These are phyloP conservation scores for Jamesozyma spencerorum DNA, from an alignment of 805 yeast species.

Conservation along the genomic window DNA sequence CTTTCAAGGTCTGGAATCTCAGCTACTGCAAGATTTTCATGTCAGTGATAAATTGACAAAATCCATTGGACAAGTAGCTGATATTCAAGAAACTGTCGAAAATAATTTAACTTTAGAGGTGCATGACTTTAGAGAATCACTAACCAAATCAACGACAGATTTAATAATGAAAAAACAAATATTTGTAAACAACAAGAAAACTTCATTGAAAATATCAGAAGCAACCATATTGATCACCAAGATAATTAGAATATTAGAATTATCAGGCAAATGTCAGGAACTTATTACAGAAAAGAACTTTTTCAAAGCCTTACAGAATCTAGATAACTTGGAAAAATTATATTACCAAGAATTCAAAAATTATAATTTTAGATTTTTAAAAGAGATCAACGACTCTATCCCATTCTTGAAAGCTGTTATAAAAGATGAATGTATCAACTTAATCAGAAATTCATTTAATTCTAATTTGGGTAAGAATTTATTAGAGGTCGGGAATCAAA, in stretches of 20 bases:
- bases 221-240: conserved; percentile 59
- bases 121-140: conserved; percentile 43
- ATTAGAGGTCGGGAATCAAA: conserved; percentile 32
- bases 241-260: conserved; percentile 73
- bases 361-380: conserved; percentile 56
- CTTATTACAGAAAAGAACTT: conserved; percentile 65
- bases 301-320: conserved; percentile 75
- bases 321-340: conserved; percentile 63
- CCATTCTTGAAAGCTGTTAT: conserved; percentile 69
- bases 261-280: conserved; percentile 78
- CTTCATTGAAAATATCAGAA: conserved; percentile 58
- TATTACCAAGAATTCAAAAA: conserved; percentile 62
- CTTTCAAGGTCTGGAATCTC: conserved; percentile 27
- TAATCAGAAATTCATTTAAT: conserved; percentile 55
- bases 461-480: conserved; percentile 55
- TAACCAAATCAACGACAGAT: conserved; percentile 57
- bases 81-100: conserved; percentile 49
- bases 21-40: conserved; percentile 28
- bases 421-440: conserved; percentile 61
- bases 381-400: conserved; percentile 61
- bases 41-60: conserved; percentile 28
- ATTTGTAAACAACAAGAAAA: conserved; percentile 51
- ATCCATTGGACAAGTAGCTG: conserved; percentile 55
- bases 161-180: conserved; percentile 54
- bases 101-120: conserved; percentile 45